Conservation (phyloP, 495 filamentous ascomycete genomes). For the Aspergillus avenaceus region DNA sequence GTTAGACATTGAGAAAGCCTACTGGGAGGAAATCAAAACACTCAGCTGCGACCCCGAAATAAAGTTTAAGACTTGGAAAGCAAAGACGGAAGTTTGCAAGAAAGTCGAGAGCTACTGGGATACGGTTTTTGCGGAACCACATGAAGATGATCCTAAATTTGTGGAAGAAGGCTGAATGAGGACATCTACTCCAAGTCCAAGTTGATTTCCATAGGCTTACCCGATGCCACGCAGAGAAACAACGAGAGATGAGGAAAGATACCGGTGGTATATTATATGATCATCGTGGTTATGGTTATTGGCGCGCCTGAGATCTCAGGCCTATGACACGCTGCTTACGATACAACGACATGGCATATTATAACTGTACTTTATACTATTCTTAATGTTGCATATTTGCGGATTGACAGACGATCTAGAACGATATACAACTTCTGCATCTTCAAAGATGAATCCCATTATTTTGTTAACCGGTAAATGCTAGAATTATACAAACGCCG, state of each 20-base stretch:
- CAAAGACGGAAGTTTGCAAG: constrained; percentile 32
- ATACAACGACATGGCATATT: constrained; percentile 10
- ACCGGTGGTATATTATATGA: background rate
- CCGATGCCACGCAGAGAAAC: background rate
- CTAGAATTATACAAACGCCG: background rate
- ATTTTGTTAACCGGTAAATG: constrained; percentile 4
- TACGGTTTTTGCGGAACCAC: constrained; percentile 38
- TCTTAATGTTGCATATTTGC: background rate
- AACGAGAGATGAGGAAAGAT: background rate
- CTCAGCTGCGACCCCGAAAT: constrained; percentile 43
- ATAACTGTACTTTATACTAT: constrained; percentile 3
- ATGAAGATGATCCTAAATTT: constrained; percentile 35
- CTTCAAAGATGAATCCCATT: background rate
- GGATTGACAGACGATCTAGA: background rate
- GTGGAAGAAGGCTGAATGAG: constrained; percentile 18
- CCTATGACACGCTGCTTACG: constrained; percentile 10
- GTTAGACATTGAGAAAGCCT: constrained; percentile 45
- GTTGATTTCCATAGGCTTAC: no score
- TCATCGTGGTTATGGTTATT: background rate
- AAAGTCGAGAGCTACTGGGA: constrained; percentile 38
- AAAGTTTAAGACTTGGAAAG: constrained; percentile 35
- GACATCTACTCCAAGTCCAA: background rate
- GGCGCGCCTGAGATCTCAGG: background rate
- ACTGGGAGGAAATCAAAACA: constrained; percentile 50
- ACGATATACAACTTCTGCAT: background rate